Percentiles rank a stretch among this genome's conserved stretches.
Conservation (phyloP, 805 yeast species). For the Debaryomyces tyrocola region DNA sequence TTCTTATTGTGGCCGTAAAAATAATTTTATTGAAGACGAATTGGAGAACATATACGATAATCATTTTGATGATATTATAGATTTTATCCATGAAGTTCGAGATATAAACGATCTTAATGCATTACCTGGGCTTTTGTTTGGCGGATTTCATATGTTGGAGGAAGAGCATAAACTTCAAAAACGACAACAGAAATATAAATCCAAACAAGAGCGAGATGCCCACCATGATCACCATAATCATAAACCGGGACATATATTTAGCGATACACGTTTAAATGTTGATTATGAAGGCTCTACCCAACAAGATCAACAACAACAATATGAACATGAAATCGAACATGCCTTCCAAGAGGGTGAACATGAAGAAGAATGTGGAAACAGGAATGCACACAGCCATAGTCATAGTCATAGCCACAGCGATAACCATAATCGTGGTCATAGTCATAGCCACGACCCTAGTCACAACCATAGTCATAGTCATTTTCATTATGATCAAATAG, state of each 20-base stretch:
- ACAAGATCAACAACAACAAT: not conserved
- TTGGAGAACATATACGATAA: conserved; percentile 71
- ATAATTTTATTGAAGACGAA: conserved; percentile 70
- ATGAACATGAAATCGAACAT: conserved; percentile 1
- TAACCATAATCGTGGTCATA: not conserved
- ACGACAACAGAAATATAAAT: conserved; percentile 16
- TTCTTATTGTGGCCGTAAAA: conserved; percentile 73
- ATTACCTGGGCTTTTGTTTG: conserved; percentile 34
- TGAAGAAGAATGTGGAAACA: not conserved
- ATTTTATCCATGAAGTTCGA: conserved; percentile 37
- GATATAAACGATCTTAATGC: conserved; percentile 38
- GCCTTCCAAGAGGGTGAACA: conserved; percentile 2
- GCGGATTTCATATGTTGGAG: conserved; percentile 35
- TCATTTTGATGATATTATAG: conserved; percentile 52
- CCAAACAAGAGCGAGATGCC: conserved; percentile 6
- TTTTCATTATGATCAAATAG: conserved; percentile 1
- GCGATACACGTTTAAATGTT: not conserved
- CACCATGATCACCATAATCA: conserved; percentile 4
- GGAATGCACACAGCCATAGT: not conserved
- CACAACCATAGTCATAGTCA: conserved; percentile 2
- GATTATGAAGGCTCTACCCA: conserved; percentile 2
- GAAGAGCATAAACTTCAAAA: conserved; percentile 31
- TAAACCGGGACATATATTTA: not conserved
- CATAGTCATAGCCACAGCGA: not conserved
- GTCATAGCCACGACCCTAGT: not conserved